phyloP scores from a whole-genome alignment of 768 basidiomycete genomes.

The Phlegmacium glaucopus region DNA sequence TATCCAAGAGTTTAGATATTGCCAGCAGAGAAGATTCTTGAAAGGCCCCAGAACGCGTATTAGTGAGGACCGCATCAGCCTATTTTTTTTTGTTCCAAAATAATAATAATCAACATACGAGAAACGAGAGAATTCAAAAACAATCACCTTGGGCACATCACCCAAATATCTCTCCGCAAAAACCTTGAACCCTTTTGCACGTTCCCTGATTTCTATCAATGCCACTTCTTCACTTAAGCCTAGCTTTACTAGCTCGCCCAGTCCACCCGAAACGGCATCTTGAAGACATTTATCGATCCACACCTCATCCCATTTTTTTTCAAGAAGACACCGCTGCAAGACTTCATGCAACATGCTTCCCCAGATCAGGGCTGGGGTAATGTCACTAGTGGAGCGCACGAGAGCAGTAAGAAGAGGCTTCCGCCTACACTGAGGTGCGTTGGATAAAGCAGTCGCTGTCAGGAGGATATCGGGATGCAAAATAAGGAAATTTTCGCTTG shows the following conservation, averaged over 20 bases:
- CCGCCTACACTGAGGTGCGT: conserved; percentile 77
- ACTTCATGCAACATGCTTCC: conserved; percentile 94
- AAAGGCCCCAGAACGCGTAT: conserved; percentile 54
- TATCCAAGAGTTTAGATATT: conserved; percentile 72
- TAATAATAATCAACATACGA: neutral
- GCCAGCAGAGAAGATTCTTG: conserved; percentile 58
- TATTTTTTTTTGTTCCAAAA: conserved; percentile 24
- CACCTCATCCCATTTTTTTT: conserved; percentile 56
- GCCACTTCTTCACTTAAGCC: conserved; percentile 61
- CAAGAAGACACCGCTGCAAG: conserved; percentile 73
- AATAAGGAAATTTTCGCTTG: conserved; percentile 68
- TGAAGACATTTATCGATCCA: conserved; percentile 63
- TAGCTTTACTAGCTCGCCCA: conserved; percentile 63
- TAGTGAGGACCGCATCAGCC: conserved; percentile 62
- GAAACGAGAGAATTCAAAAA: neutral
- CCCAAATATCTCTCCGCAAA: conserved; percentile 70
- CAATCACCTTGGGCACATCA: conserved; percentile 58
- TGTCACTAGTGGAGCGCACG: conserved; percentile 55
- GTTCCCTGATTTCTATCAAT: conserved; percentile 51
- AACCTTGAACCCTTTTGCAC: conserved; percentile 60
- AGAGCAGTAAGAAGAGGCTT: conserved; percentile 78
- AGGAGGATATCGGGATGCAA: conserved; percentile 91
- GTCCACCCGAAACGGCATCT: conserved; percentile 45
- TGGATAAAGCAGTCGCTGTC: conserved; percentile 86
- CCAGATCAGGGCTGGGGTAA: conserved; percentile 74